phyloP scores from a whole-genome alignment of 345 rosid genomes.

The Chamaenerion angustifolium region DNA sequence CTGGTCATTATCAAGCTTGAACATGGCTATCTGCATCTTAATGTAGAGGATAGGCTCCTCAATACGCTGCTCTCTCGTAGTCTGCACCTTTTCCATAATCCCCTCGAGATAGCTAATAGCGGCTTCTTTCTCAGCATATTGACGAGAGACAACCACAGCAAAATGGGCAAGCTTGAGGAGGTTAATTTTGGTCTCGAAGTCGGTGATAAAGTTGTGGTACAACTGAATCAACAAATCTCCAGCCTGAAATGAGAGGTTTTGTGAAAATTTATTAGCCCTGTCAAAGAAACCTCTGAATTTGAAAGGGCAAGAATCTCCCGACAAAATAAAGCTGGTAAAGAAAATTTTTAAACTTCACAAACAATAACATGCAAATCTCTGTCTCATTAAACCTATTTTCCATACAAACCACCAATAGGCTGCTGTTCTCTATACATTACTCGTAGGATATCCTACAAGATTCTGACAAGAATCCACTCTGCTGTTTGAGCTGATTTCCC shows the following conservation, averaged over 20 bases:
- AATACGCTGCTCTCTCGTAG: conserved; percentile 66
- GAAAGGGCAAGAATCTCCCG: background rate
- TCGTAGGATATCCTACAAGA: no score
- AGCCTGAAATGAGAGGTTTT: conserved; percentile 31
- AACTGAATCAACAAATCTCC: conserved; percentile 89
- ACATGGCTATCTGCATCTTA: conserved; percentile 73
- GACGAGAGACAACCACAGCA: conserved; percentile 82
- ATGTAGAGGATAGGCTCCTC: conserved; percentile 84
- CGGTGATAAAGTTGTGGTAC: conserved; percentile 83
- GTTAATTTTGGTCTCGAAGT: conserved; percentile 96
- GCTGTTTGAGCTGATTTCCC: no score
- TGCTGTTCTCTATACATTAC: no score
- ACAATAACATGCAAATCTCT: no score
- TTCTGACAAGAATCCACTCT: no score
- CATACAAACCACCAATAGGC: no score
- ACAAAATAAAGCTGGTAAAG: no score
- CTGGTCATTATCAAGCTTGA: conserved; percentile 82
- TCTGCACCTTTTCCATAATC: conserved; percentile 68
- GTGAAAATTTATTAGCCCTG: no score
- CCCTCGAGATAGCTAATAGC: conserved; percentile 77
- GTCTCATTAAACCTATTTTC: no score
- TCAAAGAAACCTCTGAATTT: background rate
- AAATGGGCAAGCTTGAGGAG: conserved; percentile 97
- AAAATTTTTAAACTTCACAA: no score
- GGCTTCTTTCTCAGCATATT: conserved; percentile 87